Percentiles rank a stretch among this genome's conserved stretches.
phyloP scores from a whole-genome alignment of 1,284 basidiomycete genomes.

The Leccinum ponderosum region DNA sequence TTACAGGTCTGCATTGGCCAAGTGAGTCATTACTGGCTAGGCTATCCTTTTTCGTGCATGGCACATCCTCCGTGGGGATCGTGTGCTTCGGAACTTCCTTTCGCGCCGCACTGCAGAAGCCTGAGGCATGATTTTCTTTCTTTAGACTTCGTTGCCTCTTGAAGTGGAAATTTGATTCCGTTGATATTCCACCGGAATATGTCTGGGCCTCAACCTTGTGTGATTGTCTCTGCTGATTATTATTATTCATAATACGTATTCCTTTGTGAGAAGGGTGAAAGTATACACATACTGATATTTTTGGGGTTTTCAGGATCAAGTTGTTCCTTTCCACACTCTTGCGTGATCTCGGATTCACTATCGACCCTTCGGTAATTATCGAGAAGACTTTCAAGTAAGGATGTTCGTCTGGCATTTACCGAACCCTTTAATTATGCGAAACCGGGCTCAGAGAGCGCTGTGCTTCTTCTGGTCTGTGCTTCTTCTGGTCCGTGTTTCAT shows the following conservation, averaged over 20 bases:
- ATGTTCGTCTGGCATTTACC: constrained; percentile 15
- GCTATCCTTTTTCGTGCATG: background rate
- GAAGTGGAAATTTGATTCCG: constrained; percentile 2
- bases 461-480: constrained; percentile 19
- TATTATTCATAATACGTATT: constrained; percentile 1
- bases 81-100: background rate
- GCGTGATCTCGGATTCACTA: constrained; percentile 55
- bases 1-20: constrained; percentile 67
- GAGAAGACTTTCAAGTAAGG: constrained; percentile 66
- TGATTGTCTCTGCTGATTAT: constrained; percentile 1
- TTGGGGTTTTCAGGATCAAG: constrained; percentile 50
- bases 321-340: constrained; percentile 59
- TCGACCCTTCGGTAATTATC: constrained; percentile 53
- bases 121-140: constrained; percentile 17
- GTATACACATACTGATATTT: constrained; percentile 16
- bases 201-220: background rate
- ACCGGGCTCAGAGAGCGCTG: constrained; percentile 1
- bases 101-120: constrained; percentile 2
- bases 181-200: background rate
- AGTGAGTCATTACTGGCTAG: constrained; percentile 46
- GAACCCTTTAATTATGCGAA: constrained; percentile 22
- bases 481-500: constrained; percentile 28
- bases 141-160: constrained; percentile 18
- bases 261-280: constrained; percentile 2
- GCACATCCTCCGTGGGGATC: background rate